phyloP scores from a whole-genome alignment of 805 yeast species.

The Wickerhamomyces subpelliculosus region DNA sequence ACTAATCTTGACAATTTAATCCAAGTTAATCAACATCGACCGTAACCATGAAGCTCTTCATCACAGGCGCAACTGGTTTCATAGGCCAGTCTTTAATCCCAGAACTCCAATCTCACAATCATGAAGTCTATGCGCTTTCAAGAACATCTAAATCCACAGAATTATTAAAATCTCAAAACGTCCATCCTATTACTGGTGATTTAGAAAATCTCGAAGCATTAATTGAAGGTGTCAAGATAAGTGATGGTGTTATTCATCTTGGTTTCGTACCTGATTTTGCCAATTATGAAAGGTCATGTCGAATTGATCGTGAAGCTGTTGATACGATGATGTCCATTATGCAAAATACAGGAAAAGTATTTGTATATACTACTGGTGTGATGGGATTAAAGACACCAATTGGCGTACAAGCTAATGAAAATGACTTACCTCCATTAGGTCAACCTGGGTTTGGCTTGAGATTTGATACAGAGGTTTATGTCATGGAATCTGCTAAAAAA shows the following conservation, averaged over 20 bases:
- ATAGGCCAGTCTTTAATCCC: too few species aligned
- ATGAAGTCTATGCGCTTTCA: too few species aligned
- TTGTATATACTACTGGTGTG: conserved; percentile 20
- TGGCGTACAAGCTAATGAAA: background rate
- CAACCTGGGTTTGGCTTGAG: background rate
- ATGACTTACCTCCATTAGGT: conserved; percentile 4
- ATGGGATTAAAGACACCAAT: background rate
- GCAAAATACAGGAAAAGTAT: conserved; percentile 21
- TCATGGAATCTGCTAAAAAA: conserved; percentile 11
- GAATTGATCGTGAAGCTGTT: conserved; percentile 20
- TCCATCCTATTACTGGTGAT: too few species aligned
- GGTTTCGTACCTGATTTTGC: conserved; percentile 27
- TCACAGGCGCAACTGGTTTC: too few species aligned
- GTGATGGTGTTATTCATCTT: conserved; percentile 28
- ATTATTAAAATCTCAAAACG: too few species aligned
- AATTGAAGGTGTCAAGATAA: too few species aligned
- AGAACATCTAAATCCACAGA: too few species aligned
- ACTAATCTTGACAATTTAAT: too few species aligned
- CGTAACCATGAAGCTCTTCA: too few species aligned
- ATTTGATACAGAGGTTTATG: background rate
- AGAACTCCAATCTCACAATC: too few species aligned
- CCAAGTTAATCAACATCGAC: too few species aligned
- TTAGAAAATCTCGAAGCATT: too few species aligned
- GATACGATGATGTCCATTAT: conserved; percentile 12
- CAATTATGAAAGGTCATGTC: conserved; percentile 10